Base-by-base conservation (phyloP, 495 filamentous ascomycete species). In the Aspergillus taichungensis region DNA sequence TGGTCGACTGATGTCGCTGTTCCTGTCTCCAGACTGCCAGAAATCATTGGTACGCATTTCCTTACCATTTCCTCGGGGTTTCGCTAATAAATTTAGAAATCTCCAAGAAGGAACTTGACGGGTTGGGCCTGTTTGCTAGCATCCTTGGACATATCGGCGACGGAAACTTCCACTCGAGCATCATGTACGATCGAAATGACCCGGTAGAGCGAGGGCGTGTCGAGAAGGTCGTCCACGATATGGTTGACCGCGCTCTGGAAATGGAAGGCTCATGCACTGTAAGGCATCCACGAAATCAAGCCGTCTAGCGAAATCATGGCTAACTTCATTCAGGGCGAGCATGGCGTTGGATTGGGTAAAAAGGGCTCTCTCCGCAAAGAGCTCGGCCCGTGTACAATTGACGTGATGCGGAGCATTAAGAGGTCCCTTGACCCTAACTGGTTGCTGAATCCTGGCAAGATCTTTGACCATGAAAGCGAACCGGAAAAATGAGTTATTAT, bases 211-310 rank as follows among this genome's bases (percentile, higher is more conserved):
- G 72, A 30, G 78, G 72, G 10, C 80, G 81, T 35, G 86, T 94
- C 2, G 83, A 92, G 57, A 75, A 70, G 31, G 86, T 86, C 42
- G 87, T 94, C 18, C 77, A 89, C 52, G 82, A 87, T 50, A 94
- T 95, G 88, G 87, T 94, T 13, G 78, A 86, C 52, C 72, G 87
- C 14, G 89, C 88, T 6, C 55, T 95, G 24, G 87, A 88, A 35
- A 94, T 95, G 89, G 89, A 94, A 44, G 89, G 89, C 1, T 94
- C 90, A 5, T 91, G 87, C 66, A 91, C 88, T 1, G 81, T 76
- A 74, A 57, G 60, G 14, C 18, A 38, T 33, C 29, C 39, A n/a
- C 31, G 30, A 33, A 29, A 28, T 13, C 18, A 45, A 29, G 18
- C 9, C 10, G 10, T 24, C 3, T 8, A 6, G 10, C n/a, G 34